Evolutionary conservation across 2,329 filamentous ascomycete species (phyloP).

Genomic region (Aspergillus sp.): DNA sequence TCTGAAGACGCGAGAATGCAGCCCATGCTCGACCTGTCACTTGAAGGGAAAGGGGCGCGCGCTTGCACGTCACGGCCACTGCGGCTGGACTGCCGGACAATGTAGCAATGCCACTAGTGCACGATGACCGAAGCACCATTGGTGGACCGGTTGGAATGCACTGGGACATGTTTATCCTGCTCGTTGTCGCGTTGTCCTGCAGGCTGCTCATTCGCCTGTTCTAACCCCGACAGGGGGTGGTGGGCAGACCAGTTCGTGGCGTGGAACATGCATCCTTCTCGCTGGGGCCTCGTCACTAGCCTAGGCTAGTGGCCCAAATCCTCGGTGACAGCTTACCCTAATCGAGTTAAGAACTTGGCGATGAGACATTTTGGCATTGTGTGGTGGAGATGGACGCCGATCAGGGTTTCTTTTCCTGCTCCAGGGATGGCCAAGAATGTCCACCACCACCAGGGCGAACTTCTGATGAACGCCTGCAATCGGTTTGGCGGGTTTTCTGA

Average conservation of each 20-base stretch:
- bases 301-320: neutral
- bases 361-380: neutral
- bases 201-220: neutral
- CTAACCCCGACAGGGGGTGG: neutral
- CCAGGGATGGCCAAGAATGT: neutral
- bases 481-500: no score
- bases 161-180: neutral
- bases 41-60: conserved; percentile 2
- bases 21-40: conserved; percentile 28
- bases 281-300: neutral
- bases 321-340: neutral
- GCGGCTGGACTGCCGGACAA: neutral
- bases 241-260: neutral
- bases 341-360: neutral
- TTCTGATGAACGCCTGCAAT: neutral
- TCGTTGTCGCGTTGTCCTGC: neutral
- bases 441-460: neutral
- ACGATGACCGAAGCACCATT: conserved; percentile 10
- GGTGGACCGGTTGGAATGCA: conserved; percentile 3
- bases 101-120: conserved; percentile 13
- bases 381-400: neutral
- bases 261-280: neutral
- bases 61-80: conserved; percentile 2
- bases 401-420: neutral
- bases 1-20: neutral